Evolutionary conservation across 768 basidiomycete species (phyloP).

Genomic region (Fibroporia radiculosa): DNA sequence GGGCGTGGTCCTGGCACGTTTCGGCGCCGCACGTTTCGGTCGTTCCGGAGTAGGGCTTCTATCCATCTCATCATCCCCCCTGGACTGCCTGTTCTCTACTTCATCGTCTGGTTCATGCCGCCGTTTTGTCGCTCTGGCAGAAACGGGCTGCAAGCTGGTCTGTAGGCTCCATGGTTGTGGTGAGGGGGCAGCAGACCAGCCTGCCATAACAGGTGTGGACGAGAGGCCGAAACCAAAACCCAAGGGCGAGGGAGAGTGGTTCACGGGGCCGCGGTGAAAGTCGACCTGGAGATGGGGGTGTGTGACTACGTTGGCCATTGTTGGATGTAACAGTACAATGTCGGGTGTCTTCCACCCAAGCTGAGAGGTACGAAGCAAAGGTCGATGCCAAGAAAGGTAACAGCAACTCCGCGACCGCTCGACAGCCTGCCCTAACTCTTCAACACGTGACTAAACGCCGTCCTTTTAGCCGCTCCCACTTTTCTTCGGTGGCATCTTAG

Average conservation of each 20-base stretch:
- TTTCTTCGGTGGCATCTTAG: no score
- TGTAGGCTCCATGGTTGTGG: conserved; percentile 34
- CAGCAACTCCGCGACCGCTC: background rate
- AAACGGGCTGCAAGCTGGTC: conserved; percentile 39
- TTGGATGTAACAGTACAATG: conserved; percentile 18
- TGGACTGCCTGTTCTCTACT: conserved; percentile 29
- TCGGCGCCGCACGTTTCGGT: conserved; percentile 59
- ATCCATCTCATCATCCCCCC: conserved; percentile 78
- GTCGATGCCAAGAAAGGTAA: conserved; percentile 8
- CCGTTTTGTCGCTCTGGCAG: conserved; percentile 48
- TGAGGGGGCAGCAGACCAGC: conserved; percentile 35
- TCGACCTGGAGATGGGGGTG: conserved; percentile 49
- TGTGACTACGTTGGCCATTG: conserved; percentile 64
- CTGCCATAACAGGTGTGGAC: conserved; percentile 35
- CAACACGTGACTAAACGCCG: conserved; percentile 23
- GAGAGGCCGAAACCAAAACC: conserved; percentile 69
- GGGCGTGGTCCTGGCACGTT: conserved; percentile 48
- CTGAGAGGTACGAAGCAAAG: conserved; percentile 10
- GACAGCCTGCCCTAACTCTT: conserved; percentile 27
- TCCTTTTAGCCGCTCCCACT: conserved; percentile 15
- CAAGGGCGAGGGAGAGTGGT: conserved; percentile 55
- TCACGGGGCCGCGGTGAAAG: conserved; percentile 51
- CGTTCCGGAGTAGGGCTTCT: conserved; percentile 80
- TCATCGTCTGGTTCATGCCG: conserved; percentile 68
- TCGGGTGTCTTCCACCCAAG: background rate